phyloP scores from a whole-genome alignment of 805 yeast species.

The Pichia deserticola region DNA sequence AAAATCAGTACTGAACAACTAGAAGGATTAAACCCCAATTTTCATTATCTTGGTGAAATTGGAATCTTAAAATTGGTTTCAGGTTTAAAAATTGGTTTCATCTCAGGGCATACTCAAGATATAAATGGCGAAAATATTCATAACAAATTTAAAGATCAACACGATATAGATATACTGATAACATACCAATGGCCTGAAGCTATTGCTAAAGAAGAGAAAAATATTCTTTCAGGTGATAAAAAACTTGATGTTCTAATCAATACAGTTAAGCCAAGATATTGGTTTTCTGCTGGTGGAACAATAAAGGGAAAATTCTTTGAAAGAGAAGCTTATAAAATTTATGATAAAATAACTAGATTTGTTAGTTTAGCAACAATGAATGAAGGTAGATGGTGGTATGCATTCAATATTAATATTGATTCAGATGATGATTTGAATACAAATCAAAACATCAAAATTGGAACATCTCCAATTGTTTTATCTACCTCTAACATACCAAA shows the following conservation, averaged over 20 bases:
- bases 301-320: constrained; percentile 45
- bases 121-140: constrained; percentile 16
- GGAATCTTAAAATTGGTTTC: constrained; percentile 35
- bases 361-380: constrained; percentile 59
- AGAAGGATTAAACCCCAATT: constrained; percentile 12
- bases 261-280: constrained; percentile 52
- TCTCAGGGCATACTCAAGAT: constrained; percentile 30
- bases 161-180: constrained; percentile 46
- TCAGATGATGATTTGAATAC: constrained; percentile 7
- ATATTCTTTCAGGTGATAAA: constrained; percentile 37
- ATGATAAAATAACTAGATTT: constrained; percentile 45
- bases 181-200: constrained; percentile 55
- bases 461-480: neutral
- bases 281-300: constrained; percentile 48
- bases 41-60: constrained; percentile 28
- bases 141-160: constrained; percentile 12
- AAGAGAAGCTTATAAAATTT: constrained; percentile 40
- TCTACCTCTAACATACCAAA: neutral
- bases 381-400: constrained; percentile 66
- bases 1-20: constrained; percentile 4
- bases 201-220: constrained; percentile 38
- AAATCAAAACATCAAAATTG: neutral
- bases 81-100: constrained; percentile 42
- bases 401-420: constrained; percentile 41
- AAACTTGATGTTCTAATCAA: constrained; percentile 41